Evolutionary conservation across 306 rosid genomes (phyloP), one percentile per base, ranked within the genome.

Genomic region (Corylus avellana): DNA sequence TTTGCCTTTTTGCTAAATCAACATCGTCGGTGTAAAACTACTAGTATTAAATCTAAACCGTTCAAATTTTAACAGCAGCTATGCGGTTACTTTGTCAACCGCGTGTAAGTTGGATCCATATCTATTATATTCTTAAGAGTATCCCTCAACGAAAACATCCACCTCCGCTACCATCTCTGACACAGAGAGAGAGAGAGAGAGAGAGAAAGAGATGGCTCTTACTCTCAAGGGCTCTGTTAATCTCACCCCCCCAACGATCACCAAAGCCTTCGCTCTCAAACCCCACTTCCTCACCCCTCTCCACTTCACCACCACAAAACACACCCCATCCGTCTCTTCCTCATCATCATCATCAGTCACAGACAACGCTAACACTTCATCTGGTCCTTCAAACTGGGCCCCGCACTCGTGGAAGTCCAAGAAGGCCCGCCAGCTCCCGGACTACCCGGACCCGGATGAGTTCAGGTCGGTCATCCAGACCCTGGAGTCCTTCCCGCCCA

Each of bases 341-440:
- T 58, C 78, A 8, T 22, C 75, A 1, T 47, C 71, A 3, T 20
- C 69, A 0, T 55, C 59, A 1, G 62, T 56, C 25, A 18, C 62
- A n/a, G 62, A 56, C 12, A 56, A 20, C 6, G 62, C 20, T 4
- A 2, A 73, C 47, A 3, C 54, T 53, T 49, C 46, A 42, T 39
- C 70, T 5, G 75, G 61, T 9, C 29, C 78, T 29, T 7, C 53
- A n/a, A 73, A 61, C 66, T 86, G 86, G 89, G 54, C 74, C 62
- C 46, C 85, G 11, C 80, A 79, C 13, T 82, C 89, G 76, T 86
- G 88, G 88, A 85, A 78, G 59, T 81, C 85, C 69, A 78, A 78
- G 78, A 78, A 67, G 74, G 83, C 83, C 50, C 88, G 74, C 20
- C 88, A 85, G 75, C 83, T 78, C 29, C 88, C 88, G 10, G 76